Conservation (phyloP, 2,329 filamentous ascomycete species). For the Fusarium lateritium region DNA sequence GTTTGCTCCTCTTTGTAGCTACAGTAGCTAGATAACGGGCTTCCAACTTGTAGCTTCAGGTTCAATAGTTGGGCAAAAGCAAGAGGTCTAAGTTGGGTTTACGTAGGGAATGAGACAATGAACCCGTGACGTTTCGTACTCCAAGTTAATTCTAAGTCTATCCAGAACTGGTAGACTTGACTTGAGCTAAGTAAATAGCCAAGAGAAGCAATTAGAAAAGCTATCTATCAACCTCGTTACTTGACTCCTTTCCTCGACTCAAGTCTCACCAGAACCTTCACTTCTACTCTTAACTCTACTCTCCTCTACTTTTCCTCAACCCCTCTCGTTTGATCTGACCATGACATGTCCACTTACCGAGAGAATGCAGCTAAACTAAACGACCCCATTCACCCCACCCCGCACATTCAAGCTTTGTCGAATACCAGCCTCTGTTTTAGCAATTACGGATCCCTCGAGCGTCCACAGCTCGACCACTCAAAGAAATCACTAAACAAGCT, state of each 20-base stretch:
- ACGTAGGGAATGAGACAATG: too few relatives aligned
- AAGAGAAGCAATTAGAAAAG: too few relatives aligned
- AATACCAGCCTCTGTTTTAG: constrained; percentile 47
- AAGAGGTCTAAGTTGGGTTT: too few relatives aligned
- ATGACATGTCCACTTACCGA: constrained; percentile 31
- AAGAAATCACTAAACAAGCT: background rate
- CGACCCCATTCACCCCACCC: constrained; percentile 1
- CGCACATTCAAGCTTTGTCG: constrained; percentile 37
- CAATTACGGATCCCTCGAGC: constrained; percentile 38
- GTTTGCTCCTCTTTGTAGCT: background rate
- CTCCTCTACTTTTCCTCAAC: constrained; percentile 6
- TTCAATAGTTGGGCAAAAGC: too few relatives aligned
- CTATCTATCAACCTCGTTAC: too few relatives aligned
- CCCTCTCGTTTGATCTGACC: constrained; percentile 21
- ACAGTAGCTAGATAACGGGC: background rate
- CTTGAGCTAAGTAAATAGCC: too few relatives aligned
- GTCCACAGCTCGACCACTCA: background rate
- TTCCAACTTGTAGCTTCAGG: background rate
- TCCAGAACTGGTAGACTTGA: too few relatives aligned
- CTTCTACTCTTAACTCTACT: background rate
- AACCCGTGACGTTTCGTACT: too few relatives aligned
- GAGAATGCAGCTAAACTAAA: constrained; percentile 1
- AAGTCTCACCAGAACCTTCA: background rate
- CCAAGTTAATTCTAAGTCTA: too few relatives aligned
- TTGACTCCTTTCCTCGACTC: background rate